Evolutionary conservation across 306 rosid genomes (phyloP).

Genomic region (Calophaca sinica): DNA sequence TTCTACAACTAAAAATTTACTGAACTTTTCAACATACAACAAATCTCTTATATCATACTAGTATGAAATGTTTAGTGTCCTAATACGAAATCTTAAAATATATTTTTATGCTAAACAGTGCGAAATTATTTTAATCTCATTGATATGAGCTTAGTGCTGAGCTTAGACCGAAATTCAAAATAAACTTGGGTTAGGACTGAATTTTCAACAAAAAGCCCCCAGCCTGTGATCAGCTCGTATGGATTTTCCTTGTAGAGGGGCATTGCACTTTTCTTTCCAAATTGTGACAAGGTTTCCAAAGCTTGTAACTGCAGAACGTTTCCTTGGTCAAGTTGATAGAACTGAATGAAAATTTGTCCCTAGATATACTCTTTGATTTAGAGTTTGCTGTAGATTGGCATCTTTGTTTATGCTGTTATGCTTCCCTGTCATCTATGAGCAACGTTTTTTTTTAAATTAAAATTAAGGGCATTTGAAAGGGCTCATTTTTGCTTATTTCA

Average conservation of each 20-base stretch:
- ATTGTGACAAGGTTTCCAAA: no score
- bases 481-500: background rate
- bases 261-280: background rate
- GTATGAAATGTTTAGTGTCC: background rate
- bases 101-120: background rate
- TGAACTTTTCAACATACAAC: background rate
- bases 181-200: background rate
- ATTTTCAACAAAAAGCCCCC: constrained; percentile 11
- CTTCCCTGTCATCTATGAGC: constrained; percentile 21
- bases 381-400: constrained; percentile 22
- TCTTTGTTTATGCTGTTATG: constrained; percentile 13
- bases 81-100: constrained; percentile 2
- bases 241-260: background rate
- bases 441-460: constrained; percentile 10
- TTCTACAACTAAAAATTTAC: background rate
- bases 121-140: background rate
- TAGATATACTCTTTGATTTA: background rate
- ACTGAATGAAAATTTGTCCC: background rate
- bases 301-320: background rate
- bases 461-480: background rate
- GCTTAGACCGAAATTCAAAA: background rate
- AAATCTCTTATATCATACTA: background rate
- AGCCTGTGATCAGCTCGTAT: background rate
- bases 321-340: background rate
- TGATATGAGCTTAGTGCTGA: background rate